Percentiles rank a stretch among this genome's conserved stretches.
Conservation (phyloP, 106 monocot genomes). For the Triglochin maritima region DNA sequence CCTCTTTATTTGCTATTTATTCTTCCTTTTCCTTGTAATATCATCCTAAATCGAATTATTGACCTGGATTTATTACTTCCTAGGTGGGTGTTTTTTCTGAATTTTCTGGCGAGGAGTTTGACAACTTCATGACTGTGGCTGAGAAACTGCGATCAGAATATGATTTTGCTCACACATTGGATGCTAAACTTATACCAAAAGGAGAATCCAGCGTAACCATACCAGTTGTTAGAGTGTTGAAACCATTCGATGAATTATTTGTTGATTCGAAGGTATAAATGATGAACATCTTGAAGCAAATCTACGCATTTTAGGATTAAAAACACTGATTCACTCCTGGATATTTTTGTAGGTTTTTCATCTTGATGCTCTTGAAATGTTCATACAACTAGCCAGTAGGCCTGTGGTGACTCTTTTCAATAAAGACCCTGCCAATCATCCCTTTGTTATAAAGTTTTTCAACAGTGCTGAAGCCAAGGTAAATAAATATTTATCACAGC, state of each 20-base stretch:
- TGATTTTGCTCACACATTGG: conserved; percentile 65
- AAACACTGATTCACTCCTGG: too few relatives aligned
- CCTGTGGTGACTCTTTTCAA: conserved; percentile 56
- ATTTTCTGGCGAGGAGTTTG: conserved; percentile 64
- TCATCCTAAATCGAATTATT: too few relatives aligned
- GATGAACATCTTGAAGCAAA: too few relatives aligned
- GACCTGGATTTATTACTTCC: background rate
- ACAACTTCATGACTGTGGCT: conserved; percentile 52
- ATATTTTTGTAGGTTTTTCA: conserved; percentile 57
- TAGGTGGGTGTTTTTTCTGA: conserved; percentile 79
- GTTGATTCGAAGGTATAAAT: conserved; percentile 61
- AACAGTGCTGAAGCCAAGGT: conserved; percentile 55
- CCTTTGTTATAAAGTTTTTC: conserved; percentile 71
- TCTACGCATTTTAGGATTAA: too few relatives aligned
- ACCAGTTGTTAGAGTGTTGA: conserved; percentile 68
- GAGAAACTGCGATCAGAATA: conserved; percentile 76
- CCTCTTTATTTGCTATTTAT: too few relatives aligned
- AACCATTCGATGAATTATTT: conserved; percentile 86
- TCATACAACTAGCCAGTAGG: conserved; percentile 49
- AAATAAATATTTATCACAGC: background rate
- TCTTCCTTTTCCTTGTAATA: too few relatives aligned
- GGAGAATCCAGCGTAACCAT: conserved; percentile 39
- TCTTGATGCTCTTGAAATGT: conserved; percentile 52
- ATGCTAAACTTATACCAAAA: conserved; percentile 70
- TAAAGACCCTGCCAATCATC: conserved; percentile 64